Evolutionary conservation across 257 asterid species (phyloP).

Genomic region (Gynochthodes officinalis): DNA sequence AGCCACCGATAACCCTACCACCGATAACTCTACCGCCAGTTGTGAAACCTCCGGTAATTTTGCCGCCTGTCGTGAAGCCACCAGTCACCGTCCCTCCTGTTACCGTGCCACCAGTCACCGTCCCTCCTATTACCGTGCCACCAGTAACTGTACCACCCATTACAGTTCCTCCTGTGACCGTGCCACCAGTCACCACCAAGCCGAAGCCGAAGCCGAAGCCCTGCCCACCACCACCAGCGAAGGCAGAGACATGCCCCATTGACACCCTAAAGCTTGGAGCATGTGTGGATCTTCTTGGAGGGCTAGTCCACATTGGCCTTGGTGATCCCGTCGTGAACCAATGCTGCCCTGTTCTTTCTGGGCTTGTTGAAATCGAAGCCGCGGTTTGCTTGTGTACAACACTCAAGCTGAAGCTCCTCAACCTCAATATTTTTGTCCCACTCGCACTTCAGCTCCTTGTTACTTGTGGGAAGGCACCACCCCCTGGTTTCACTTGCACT

Average conservation of each 20-base stretch:
- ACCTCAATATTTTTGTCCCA: conserved; percentile 63
- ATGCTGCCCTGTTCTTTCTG: conserved; percentile 71
- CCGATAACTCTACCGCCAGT: conserved; percentile 23
- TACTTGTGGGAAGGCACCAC: conserved; percentile 79
- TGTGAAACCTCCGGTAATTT: conserved; percentile 10
- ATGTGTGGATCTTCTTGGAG: conserved; percentile 79
- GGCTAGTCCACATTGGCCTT: conserved; percentile 57
- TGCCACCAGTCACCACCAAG: conserved; percentile 17
- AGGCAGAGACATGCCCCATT: conserved; percentile 53
- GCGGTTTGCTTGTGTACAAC: conserved; percentile 79
- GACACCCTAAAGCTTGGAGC: conserved; percentile 77
- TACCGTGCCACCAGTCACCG: background rate
- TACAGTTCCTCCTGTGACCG: conserved; percentile 17
- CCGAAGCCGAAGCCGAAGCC: conserved; percentile 18
- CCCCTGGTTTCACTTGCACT: conserved; percentile 90
- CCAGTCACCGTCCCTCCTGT: conserved; percentile 29
- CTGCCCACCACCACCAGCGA: conserved; percentile 27
- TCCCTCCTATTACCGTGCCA: conserved; percentile 12
- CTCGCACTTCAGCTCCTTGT: conserved; percentile 74
- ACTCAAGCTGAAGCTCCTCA: conserved; percentile 55
- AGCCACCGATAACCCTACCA: conserved; percentile 10
- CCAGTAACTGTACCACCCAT: conserved; percentile 20
- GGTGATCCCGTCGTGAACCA: conserved; percentile 68
- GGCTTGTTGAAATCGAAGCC: conserved; percentile 69
- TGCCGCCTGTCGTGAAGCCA: conserved; percentile 17